Evolutionary conservation across 805 yeast species (phyloP).

Genomic region (Candida bentonensis): DNA sequence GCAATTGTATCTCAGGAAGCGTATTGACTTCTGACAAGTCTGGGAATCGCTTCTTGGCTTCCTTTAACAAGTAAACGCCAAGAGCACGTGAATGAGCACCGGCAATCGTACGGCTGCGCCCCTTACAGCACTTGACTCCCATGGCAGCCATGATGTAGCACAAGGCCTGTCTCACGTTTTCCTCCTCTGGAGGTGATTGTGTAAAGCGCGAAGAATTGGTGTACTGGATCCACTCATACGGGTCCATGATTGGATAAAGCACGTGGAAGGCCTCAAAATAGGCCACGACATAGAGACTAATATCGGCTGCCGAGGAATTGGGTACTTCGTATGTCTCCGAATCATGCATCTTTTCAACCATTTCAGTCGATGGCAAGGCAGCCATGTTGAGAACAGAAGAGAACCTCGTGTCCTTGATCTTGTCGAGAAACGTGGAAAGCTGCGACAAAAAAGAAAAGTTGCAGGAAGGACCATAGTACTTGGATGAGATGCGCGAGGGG

Average conservation of each 20-base stretch:
- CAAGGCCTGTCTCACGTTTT: neutral
- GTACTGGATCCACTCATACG: constrained; percentile 1
- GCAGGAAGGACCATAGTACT: neutral
- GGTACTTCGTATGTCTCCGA: neutral
- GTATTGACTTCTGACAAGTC: neutral
- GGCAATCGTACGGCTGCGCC: neutral
- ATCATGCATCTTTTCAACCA: neutral
- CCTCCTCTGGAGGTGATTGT: neutral
- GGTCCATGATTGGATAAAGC: constrained; percentile 1
- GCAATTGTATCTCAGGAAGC: neutral
- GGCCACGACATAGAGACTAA: neutral
- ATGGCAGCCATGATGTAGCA: neutral
- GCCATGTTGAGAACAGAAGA: neutral
- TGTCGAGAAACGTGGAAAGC: neutral
- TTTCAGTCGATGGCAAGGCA: neutral
- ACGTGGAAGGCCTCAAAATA: neutral
- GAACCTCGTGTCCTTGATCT: constrained; percentile 2
- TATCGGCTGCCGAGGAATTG: neutral
- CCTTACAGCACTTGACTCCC: neutral
- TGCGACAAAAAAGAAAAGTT: neutral
- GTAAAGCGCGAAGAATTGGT: neutral
- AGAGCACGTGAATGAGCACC: neutral
- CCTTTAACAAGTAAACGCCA: neutral
- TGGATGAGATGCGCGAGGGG: neutral
- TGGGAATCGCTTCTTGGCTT: neutral